Evolutionary conservation across 148 eudicot species (phyloP).

Genomic region (Rhododendron simsii): DNA sequence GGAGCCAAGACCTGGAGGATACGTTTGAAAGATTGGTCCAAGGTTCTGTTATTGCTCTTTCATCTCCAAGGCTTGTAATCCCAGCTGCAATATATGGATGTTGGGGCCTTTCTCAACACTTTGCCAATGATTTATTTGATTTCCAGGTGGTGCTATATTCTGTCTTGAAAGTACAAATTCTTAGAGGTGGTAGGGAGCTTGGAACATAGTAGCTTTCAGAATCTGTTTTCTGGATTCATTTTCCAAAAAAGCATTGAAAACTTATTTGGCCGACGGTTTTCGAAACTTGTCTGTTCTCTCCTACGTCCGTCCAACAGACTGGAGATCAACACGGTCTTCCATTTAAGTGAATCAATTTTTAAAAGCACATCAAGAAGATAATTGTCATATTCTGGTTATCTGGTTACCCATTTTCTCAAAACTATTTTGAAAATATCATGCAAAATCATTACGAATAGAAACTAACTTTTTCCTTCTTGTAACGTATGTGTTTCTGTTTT

Average conservation of each 20-base stretch:
- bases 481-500: background rate
- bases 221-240: background rate
- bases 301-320: too few relatives aligned
- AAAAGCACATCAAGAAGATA: background rate
- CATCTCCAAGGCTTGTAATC: conserved; percentile 86
- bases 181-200: background rate
- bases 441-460: background rate
- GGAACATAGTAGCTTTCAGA: background rate
- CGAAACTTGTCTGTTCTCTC: background rate
- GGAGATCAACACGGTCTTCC: too few relatives aligned
- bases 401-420: background rate
- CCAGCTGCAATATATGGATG: conserved; percentile 85
- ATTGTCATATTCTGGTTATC: background rate
- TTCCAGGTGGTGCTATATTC: conserved; percentile 54
- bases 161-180: background rate
- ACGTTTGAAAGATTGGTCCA: conserved; percentile 47
- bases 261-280: background rate
- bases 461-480: background rate
- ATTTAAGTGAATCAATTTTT: background rate
- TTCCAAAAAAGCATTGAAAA: background rate
- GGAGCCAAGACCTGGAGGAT: conserved; percentile 78
- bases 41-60: conserved; percentile 85
- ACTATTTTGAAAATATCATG: background rate
- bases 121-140: conserved; percentile 59
- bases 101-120: conserved; percentile 73